Conservation (phyloP, 2,329 filamentous ascomycete species). For the Neonectria faginata region DNA sequence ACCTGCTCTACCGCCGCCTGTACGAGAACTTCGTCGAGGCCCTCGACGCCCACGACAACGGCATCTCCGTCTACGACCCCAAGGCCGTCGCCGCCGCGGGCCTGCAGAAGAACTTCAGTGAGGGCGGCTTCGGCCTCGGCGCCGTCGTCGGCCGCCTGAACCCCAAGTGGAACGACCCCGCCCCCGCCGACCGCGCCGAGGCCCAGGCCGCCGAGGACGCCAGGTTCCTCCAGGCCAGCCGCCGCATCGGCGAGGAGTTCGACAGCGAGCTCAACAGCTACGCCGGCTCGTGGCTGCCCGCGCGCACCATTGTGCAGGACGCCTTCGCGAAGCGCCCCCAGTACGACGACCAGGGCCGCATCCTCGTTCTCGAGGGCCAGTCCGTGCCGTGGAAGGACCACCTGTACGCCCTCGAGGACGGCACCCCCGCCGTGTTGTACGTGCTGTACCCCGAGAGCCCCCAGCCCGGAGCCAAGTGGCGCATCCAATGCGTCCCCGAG, state of each 20-base stretch:
- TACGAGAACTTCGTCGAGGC: conserved; percentile 96
- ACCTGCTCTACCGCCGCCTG: conserved; percentile 85
- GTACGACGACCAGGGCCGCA: conserved; percentile 78
- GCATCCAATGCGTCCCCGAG: conserved; percentile 91
- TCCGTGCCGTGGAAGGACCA: conserved; percentile 97
- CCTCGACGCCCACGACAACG: conserved; percentile 97
- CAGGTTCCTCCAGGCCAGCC: conserved; percentile 81
- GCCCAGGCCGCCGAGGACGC: conserved; percentile 83
- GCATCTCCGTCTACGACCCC: conserved; percentile 84
- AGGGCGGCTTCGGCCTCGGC: conserved; percentile 85
- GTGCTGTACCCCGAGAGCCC: conserved; percentile 91
- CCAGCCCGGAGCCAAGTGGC: conserved; percentile 83
- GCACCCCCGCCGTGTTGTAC: conserved; percentile 75
- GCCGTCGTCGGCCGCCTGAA: conserved; percentile 86
- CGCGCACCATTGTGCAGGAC: conserved; percentile 79
- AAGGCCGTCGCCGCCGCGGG: conserved; percentile 75
- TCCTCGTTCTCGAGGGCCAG: conserved; percentile 82
- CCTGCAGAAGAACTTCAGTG: conserved; percentile 83
- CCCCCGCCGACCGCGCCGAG: conserved; percentile 60
- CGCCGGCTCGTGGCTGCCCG: conserved; percentile 84
- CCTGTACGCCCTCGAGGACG: conserved; percentile 84
- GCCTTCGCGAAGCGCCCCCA: conserved; percentile 78
- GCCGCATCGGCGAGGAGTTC: conserved; percentile 91
- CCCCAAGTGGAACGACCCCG: conserved; percentile 79
- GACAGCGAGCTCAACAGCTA: conserved; percentile 82